Percentiles rank a stretch among this genome's conserved stretches.
Evolutionary conservation across 441 rosid species (phyloP).

Genomic region (Pelargonium exstipulatum): DNA sequence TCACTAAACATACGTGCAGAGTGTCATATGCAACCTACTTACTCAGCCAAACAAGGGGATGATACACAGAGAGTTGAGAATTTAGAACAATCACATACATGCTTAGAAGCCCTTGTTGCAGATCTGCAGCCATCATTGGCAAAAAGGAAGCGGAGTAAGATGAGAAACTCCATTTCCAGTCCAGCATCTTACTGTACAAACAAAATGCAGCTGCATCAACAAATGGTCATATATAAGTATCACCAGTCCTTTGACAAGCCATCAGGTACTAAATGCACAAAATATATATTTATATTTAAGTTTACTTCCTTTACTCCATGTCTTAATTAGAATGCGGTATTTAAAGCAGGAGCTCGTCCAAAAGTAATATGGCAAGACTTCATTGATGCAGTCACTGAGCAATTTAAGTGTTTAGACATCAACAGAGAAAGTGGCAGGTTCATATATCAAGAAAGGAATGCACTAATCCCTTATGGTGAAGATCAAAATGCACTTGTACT

Average conservation of each 20-base stretch:
- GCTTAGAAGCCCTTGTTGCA: conserved; percentile 34
- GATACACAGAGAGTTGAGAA: conserved; percentile 24
- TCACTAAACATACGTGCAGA: conserved; percentile 36
- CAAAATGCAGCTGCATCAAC: conserved; percentile 33
- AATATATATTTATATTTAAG: neutral
- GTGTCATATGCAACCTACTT: conserved; percentile 19
- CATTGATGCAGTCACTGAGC: conserved; percentile 35
- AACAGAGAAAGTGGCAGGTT: conserved; percentile 30
- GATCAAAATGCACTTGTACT: conserved; percentile 53
- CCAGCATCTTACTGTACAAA: conserved; percentile 27
- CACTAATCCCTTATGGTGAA: conserved; percentile 43
- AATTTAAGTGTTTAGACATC: conserved; percentile 38
- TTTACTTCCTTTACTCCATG: conserved; percentile 10
- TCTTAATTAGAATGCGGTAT: conserved; percentile 19
- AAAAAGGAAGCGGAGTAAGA: conserved; percentile 48
- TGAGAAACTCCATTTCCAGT: conserved; percentile 27
- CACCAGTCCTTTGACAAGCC: conserved; percentile 26
- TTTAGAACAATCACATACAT: conserved; percentile 24
- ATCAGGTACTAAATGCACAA: conserved; percentile 39
- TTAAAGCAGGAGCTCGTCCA: conserved; percentile 46
- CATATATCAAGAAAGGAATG: conserved; percentile 33
- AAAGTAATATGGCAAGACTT: conserved; percentile 35
- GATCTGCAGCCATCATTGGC: conserved; percentile 32
- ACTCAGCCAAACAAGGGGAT: conserved; percentile 23
- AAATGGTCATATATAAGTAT: conserved; percentile 28